A percentile compares a stretch with the other conserved stretches of the same genome.
Conservation (phyloP, 2,329 filamentous ascomycete species). For the Fonsecaea erecta region DNA sequence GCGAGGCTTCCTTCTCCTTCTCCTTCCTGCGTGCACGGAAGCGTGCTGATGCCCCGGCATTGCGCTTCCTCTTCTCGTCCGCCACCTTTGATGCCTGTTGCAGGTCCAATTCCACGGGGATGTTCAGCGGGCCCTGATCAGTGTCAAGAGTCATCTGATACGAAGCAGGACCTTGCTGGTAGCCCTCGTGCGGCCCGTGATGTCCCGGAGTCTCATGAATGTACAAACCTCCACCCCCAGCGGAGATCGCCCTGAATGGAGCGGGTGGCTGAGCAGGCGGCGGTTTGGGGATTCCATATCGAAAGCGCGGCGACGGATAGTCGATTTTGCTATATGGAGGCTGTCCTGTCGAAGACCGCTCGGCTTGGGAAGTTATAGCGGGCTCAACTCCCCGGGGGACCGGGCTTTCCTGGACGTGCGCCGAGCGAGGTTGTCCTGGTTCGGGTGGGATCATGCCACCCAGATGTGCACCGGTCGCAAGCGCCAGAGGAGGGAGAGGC, state of each 20-base stretch:
- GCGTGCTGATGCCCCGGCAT: constrained; percentile 81
- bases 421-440: constrained; percentile 22
- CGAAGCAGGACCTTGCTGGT: constrained; percentile 35
- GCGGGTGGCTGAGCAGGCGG: constrained; percentile 20
- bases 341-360: constrained; percentile 21
- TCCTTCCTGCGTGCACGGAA: constrained; percentile 83
- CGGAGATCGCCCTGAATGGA: constrained; percentile 22
- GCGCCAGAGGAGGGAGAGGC: constrained; percentile 54
- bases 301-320: constrained; percentile 27
- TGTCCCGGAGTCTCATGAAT: constrained; percentile 24
- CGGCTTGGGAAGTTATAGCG: constrained; percentile 14
- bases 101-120: constrained; percentile 61
- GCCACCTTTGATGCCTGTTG: constrained; percentile 81
- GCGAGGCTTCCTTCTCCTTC: constrained; percentile 73
- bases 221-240: constrained; percentile 20
- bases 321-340: constrained; percentile 24
- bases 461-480: constrained; percentile 24
- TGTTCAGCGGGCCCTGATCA: constrained; percentile 45
- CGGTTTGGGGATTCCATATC: constrained; percentile 18
- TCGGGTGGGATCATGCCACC: constrained; percentile 14
- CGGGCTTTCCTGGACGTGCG: constrained; percentile 23
- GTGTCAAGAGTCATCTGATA: constrained; percentile 44
- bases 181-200: constrained; percentile 33
- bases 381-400: constrained; percentile 12
- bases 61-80: constrained; percentile 82